Percentiles rank a stretch among this genome's conserved stretches.
Conservation (phyloP, 1,284 basidiomycete species). For the Phlebopus sp. region DNA sequence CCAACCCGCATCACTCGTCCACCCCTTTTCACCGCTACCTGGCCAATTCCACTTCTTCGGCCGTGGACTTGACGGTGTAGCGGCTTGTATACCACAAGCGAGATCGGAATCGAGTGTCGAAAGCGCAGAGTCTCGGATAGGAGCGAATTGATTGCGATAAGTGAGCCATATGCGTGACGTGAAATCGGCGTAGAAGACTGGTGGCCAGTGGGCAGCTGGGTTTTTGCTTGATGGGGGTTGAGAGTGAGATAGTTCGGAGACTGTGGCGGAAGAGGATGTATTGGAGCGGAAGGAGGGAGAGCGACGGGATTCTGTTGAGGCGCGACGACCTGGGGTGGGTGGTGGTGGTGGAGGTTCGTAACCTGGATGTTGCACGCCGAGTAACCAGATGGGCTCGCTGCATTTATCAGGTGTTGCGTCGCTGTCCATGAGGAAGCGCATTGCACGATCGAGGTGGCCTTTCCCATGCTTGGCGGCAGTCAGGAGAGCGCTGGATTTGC, state of each 20-base stretch:
- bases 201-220: slow-evolving; percentile 64
- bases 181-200: slow-evolving; percentile 88
- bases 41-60: slow-evolving; percentile 48
- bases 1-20: slow-evolving; percentile 96
- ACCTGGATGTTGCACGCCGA: slow-evolving; percentile 76
- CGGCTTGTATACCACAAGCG: slow-evolving; percentile 20
- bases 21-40: slow-evolving; percentile 65
- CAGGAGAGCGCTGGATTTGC: slow-evolving; percentile 50
- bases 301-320: slow-evolving; percentile 34
- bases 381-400: slow-evolving; percentile 78
- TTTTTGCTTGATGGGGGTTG: slow-evolving; percentile 39
- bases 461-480: slow-evolving; percentile 70
- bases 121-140: slow-evolving; percentile 71
- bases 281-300: slow-evolving; percentile 48
- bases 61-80: slow-evolving; percentile 33
- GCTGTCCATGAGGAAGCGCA: slow-evolving; percentile 81
- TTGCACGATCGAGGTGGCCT: slow-evolving; percentile 72
- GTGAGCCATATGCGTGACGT: slow-evolving; percentile 87
- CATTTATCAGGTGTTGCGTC: slow-evolving; percentile 81
- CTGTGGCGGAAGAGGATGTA: slow-evolving; percentile 42
- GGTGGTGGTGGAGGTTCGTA: slow-evolving; percentile 54
- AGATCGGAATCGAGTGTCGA: slow-evolving; percentile 46
- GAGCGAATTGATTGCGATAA: slow-evolving; percentile 85
- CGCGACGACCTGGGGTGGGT: slow-evolving; percentile 26
- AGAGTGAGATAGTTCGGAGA: slow-evolving; percentile 39